Percentiles rank a stretch among this genome's conserved stretches.
Evolutionary conservation across 352 stramenopile species (phyloP).

Genomic region (Phytopythium kandeliae): DNA sequence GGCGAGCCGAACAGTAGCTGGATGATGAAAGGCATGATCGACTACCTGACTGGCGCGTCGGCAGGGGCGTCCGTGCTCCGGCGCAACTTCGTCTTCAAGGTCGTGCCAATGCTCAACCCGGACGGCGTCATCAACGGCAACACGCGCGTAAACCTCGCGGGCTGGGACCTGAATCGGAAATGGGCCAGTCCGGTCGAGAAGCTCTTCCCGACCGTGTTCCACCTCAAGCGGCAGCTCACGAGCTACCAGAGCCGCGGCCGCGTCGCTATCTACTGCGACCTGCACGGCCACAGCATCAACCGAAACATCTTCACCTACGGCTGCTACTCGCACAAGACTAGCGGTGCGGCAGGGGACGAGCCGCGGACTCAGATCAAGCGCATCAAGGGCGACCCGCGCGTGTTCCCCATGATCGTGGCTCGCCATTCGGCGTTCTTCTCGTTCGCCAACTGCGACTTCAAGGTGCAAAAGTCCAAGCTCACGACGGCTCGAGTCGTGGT

Average conservation of each 20-base stretch:
- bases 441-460: conserved; percentile 87
- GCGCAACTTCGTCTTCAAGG: conserved; percentile 83
- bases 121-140: conserved; percentile 92
- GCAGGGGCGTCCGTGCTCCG: conserved; percentile 62
- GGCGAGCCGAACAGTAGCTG: conserved; percentile 87
- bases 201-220: conserved; percentile 73
- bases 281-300: conserved; percentile 80
- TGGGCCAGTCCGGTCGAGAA: conserved; percentile 74
- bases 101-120: conserved; percentile 92
- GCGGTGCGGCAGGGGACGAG: background rate
- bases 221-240: conserved; percentile 69
- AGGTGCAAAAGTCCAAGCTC: conserved; percentile 86
- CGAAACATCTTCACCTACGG: conserved; percentile 86
- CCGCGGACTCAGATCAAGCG: conserved; percentile 2
- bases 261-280: conserved; percentile 78
- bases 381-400: conserved; percentile 55
- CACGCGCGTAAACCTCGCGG: conserved; percentile 82
- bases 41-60: conserved; percentile 76
- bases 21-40: conserved; percentile 93
- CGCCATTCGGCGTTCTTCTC: conserved; percentile 66
- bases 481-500: conserved; percentile 89
- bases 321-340: conserved; percentile 47
- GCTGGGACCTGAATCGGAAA: conserved; percentile 80
- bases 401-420: conserved; percentile 78
- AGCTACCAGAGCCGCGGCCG: conserved; percentile 49